These are phyloP conservation scores for Silene latifolia DNA, from an alignment of 148 eudicot species.

Conservation along the genomic window DNA sequence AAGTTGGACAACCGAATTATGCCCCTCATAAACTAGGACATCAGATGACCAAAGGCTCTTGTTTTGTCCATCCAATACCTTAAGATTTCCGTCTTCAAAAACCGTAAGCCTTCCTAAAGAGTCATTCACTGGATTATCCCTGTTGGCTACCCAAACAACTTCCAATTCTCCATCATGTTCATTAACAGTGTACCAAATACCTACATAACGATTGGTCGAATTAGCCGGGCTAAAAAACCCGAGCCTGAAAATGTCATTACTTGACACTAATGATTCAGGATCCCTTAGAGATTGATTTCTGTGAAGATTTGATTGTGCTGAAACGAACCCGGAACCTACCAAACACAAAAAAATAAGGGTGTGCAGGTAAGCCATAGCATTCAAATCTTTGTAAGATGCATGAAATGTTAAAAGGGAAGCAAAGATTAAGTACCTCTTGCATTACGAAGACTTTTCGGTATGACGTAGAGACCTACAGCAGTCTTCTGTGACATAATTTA, in stretches of 20 bases:
- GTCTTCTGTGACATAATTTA: background rate
- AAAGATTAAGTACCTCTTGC: background rate
- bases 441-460: no score
- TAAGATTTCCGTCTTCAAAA: slow-evolving; percentile 32
- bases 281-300: slow-evolving; percentile 18
- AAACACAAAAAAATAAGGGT: slow-evolving; percentile 5
- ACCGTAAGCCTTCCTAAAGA: slow-evolving; percentile 27
- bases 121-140: slow-evolving; percentile 33
- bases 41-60: slow-evolving; percentile 34
- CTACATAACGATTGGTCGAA: slow-evolving; percentile 31
- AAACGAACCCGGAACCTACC: background rate
- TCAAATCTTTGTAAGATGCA: background rate
- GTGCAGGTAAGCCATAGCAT: background rate
- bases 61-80: slow-evolving; percentile 24
- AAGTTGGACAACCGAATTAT: slow-evolving; percentile 23
- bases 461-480: background rate
- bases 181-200: slow-evolving; percentile 30
- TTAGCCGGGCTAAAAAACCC: slow-evolving; percentile 41
- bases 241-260: slow-evolving; percentile 20
- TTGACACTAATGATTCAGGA: slow-evolving; percentile 24
- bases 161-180: background rate
- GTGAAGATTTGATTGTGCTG: slow-evolving; percentile 2
- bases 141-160: slow-evolving; percentile 50
- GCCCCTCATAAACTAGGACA: background rate
- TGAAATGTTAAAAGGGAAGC: background rate